Evolutionary conservation across 495 filamentous ascomycete species (phyloP), one percentile per base, ranked within the genome.

Genomic region (Pyrenula aspistea): DNA sequence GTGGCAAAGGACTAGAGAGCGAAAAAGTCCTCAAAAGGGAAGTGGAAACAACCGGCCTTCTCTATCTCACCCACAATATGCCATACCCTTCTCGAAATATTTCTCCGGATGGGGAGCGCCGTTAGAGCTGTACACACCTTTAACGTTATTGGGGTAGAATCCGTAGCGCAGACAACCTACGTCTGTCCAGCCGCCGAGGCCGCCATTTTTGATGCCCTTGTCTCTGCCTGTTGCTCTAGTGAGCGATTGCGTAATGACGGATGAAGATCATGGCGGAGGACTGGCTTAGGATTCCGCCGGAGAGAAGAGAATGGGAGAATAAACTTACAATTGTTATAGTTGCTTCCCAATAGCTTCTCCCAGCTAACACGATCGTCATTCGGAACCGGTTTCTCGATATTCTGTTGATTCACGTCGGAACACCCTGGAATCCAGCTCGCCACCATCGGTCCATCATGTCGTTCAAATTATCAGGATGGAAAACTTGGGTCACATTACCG

Each of bases 101-200:
- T 42, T 42, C 31, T 42, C 31, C 15, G 31, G 4, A 42, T 42
- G 31, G 31, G 31, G 31, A 42, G 31, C 8, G 15, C 31, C 31
- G 31, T 42, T 4, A 42, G 31, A 15, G 31, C 15, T 15, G 15
- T 42, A 60, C 0, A 60, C 58, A 3, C 58, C 58, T 24, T 47
- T 24, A 19, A 60, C 48, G 22, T 60, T 23, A 24, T 60, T 60
- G 3, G 58, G 58, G 22, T 53, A 60, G 55, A 60, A 60, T 25
- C 58, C 49, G 24, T 60, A 60, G 2, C 58, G 58, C 24, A 60
- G 55, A 52, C 58, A 60, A 12, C 58, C 58, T 20, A 60, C 58
- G 24, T 60, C 58, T 12, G 49, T 31, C 22, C 53, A 60, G 36
- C 58, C 58, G 25, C 58, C 55, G 3, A 60, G 55, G 12, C 58